Evolutionary conservation across 2,329 filamentous ascomycete genomes (phyloP), one percentile per base, ranked within the genome.

Genomic region (Fusarium sp.): DNA sequence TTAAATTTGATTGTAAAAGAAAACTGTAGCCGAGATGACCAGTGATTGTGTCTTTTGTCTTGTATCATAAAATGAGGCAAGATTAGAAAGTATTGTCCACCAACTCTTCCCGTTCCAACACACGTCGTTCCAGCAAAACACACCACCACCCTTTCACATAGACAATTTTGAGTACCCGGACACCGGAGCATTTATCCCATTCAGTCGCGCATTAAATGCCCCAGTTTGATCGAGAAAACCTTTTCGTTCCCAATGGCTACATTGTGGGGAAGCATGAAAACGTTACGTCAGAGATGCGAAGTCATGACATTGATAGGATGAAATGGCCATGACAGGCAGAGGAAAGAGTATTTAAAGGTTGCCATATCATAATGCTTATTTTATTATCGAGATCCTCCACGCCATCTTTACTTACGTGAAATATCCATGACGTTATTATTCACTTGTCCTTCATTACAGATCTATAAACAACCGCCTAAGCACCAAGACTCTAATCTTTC

Each of bases 221-320:
- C n/a, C 12, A 8, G 15, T 15, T 22, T 13, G 26, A 16, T 53
- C 38, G 26, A 18, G 14, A 63, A 35, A 36, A 9, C 5, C 15
- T 42, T 33, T 7, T 15, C 1, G 7, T n/a, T 24, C 22, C 20
- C 20, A 22, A 26, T 45, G 38, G 38, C 33, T 55, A 22, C 6
- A 22, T 10, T 22, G 28, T 45, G 28, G 45, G 26, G 28, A 33
- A 39, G 45, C 28, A n/a, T 35, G 20, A 39, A 11, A 39, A 36
- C 11, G 4, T 11, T 66, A 66, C 64, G 63, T 68, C 65, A 68
- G 68, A n/a, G 39, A 38, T 22, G 24, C 26, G 28, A 65, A 45
- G 44, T 20, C 26, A n/a, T 38, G 51, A 39, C 44, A 54, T 39
- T 54, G 14, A 54, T 28, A n/a, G 3, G 24, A 14, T 54, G 7